These are phyloP conservation scores for Tetragonia tetragonoides DNA, from an alignment of 148 eudicot genomes.

Conservation along the genomic window DNA sequence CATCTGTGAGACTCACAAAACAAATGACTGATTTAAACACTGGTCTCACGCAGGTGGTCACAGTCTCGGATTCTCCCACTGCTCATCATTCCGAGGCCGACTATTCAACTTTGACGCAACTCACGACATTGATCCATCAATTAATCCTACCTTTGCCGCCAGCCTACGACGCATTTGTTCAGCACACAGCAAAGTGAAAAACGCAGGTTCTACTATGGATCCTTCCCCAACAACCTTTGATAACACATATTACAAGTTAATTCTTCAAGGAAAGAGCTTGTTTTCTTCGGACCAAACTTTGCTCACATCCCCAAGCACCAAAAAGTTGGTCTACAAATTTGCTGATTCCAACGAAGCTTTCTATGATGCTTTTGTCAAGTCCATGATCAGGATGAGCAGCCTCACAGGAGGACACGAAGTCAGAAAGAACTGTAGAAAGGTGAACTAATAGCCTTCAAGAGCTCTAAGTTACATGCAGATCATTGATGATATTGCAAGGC, in stretches of 20 bases:
- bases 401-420: constrained; percentile 69
- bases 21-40: constrained; percentile 9
- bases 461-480: neutral
- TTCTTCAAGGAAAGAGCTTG: constrained; percentile 53
- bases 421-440: constrained; percentile 52
- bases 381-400: constrained; percentile 86
- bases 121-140: constrained; percentile 54
- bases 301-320: constrained; percentile 39
- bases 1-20: neutral
- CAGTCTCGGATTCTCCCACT: constrained; percentile 89
- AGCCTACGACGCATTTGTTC: constrained; percentile 44
- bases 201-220: constrained; percentile 56
- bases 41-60: constrained; percentile 56
- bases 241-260: constrained; percentile 62
- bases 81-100: constrained; percentile 75
- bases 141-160: constrained; percentile 54
- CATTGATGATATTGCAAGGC: neutral
- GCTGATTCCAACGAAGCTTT: constrained; percentile 49
- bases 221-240: constrained; percentile 58
- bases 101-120: constrained; percentile 56
- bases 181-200: constrained; percentile 33
- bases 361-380: constrained; percentile 49
- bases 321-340: constrained; percentile 44
- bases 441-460: constrained; percentile 32
- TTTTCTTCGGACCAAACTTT: constrained; percentile 68